These are phyloP conservation scores for Irpex rosettiformis DNA, from an alignment of 1,284 basidiomycete genomes.

Conservation along the genomic window DNA sequence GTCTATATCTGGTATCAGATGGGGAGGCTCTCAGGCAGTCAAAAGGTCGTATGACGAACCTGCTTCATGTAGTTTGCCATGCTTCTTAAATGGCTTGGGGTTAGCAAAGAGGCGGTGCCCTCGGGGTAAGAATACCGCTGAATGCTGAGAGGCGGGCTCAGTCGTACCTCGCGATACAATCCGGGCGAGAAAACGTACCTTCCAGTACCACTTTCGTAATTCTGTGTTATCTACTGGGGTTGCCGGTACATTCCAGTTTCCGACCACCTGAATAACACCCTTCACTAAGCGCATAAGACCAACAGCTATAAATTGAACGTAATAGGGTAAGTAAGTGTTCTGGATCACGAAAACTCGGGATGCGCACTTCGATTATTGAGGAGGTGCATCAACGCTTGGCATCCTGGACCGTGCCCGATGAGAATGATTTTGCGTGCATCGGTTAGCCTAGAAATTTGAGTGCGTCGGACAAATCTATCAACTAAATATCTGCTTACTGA, in stretches of 20 bases:
- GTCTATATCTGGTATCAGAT: slow-evolving; percentile 34
- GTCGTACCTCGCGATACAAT: slow-evolving; percentile 4
- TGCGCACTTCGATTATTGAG: slow-evolving; percentile 64
- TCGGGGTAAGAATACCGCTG: slow-evolving; percentile 59
- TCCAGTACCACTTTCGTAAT: slow-evolving; percentile 60
- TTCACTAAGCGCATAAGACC: slow-evolving; percentile 61
- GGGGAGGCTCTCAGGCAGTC: not conserved
- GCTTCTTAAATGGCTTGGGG: slow-evolving; percentile 51
- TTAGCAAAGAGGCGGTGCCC: slow-evolving; percentile 52
- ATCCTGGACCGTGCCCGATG: slow-evolving; percentile 86
- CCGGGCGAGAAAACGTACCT: slow-evolving; percentile 35
- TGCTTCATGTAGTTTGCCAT: slow-evolving; percentile 55
- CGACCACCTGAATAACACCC: slow-evolving; percentile 76
- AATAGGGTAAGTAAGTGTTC: not conserved
- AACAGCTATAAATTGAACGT: slow-evolving; percentile 28
- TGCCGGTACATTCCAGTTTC: slow-evolving; percentile 55
- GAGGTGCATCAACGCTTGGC: slow-evolving; percentile 70
- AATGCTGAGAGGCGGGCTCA: slow-evolving; percentile 60
- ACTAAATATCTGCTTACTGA: too few species aligned
- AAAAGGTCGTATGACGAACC: slow-evolving; percentile 35
- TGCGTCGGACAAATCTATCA: too few species aligned
- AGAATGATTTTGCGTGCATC: slow-evolving; percentile 71
- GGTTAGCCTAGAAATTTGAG: slow-evolving; percentile 62
- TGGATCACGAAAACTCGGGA: slow-evolving; percentile 8
- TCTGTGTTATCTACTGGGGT: slow-evolving; percentile 49